Base-by-base conservation (phyloP, 768 basidiomycete species). In the Kwoniella dejecticola region DNA sequence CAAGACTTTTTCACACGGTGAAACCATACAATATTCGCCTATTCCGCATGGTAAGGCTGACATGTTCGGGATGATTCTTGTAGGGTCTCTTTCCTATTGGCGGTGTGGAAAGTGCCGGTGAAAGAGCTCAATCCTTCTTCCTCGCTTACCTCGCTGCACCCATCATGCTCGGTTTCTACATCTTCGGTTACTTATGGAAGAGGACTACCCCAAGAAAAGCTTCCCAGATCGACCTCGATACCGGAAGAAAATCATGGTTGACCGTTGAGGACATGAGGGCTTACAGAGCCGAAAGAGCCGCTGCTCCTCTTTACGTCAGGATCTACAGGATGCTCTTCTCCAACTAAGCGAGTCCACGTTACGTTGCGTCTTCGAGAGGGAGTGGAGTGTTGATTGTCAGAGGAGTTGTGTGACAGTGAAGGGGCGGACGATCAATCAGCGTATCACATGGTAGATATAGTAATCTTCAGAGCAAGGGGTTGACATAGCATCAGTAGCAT, bases 141-240 rank as follows among this genome's bases (percentile, higher is more conserved):
- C 62, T 72, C 55, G 21, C 66, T 10, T 77, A 74, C 64, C 63
- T 79, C 31, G 76, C 77, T 8, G 55, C 62, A 0, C 76, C 76
- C 13, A 57, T 79, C 60, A 46, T 78, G 21, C 57, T 78, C 26
- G 46, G 26, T 33, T 71, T 79, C 69, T 76, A 56, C 49, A 58
- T 74, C 33, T 50, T 60, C 21, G 74, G 72, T 3, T 69, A 64
- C 64, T 42, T 59, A 26, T 78, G 77, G 77, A 78, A 78, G 67
- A 52, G 73, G 26, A 66, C 63, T 19, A 50, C 61, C 0, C 74
- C 76, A 27, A 52, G 62, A 54, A 63, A 64, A 26, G 70, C 75
- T 7, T 36, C 45, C 33, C 75, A 79, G 52, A 78, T 79, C 62
- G 78, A 79, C 47, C 64, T 79, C 36, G 77, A 78, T 61, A 74